These are phyloP conservation scores for Daldinia caldariorum DNA, from an alignment of 495 filamentous ascomycete genomes.

Conservation along the genomic window DNA sequence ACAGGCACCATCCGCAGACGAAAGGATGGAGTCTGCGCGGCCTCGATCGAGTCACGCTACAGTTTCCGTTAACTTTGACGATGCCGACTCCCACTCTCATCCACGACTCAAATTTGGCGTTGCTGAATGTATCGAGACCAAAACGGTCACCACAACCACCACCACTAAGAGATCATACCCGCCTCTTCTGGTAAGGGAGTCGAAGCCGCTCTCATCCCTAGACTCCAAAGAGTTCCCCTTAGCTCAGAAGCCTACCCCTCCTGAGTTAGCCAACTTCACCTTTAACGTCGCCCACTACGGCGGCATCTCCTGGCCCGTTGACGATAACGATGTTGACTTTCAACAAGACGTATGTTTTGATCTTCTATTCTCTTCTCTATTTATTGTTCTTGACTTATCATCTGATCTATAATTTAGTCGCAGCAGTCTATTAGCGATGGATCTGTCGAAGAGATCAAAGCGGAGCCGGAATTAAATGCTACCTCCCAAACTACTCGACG, in stretches of 20 bases:
- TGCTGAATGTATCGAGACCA: conserved; percentile 68
- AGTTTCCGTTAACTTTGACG: conserved; percentile 59
- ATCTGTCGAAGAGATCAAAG: conserved; percentile 47
- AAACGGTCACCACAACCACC: conserved; percentile 88
- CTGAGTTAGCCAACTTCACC: conserved; percentile 73
- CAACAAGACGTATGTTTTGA: conserved; percentile 62
- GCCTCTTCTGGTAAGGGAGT: conserved; percentile 79
- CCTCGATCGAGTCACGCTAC: conserved; percentile 57
- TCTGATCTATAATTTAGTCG: conserved; percentile 41
- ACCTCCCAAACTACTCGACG: conserved; percentile 41
- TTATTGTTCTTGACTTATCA: conserved; percentile 25
- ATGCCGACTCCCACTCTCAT: conserved; percentile 51
- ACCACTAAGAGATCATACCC: conserved; percentile 92
- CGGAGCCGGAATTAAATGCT: conserved; percentile 49
- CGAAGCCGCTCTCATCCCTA: conserved; percentile 75
- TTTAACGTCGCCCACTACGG: conserved; percentile 69
- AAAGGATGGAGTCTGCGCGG: conserved; percentile 51
- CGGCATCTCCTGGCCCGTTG: conserved; percentile 69
- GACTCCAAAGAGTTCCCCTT: conserved; percentile 92
- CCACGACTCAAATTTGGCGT: conserved; percentile 60
- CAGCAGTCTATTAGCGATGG: conserved; percentile 50
- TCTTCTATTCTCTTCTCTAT: conserved; percentile 1
- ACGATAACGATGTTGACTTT: conserved; percentile 69
- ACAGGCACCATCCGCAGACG: conserved; percentile 38
- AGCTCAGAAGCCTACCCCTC: conserved; percentile 81